Conservation (phyloP, 768 basidiomycete genomes). For the Lentinula boryana region DNA sequence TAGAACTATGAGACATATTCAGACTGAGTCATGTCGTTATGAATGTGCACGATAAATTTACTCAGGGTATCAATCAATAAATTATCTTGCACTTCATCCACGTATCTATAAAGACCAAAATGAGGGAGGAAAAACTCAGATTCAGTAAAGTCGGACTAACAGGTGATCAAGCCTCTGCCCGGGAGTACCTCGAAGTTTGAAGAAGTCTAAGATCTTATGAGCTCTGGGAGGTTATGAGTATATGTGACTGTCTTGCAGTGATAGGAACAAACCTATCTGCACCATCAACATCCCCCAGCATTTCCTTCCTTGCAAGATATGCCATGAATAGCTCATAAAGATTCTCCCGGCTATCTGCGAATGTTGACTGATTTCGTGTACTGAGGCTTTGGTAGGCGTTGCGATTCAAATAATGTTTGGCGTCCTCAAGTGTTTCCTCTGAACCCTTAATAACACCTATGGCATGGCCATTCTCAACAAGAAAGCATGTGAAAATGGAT, state of each 20-base stretch:
- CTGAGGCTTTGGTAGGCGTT: conserved; percentile 42
- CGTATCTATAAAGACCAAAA: conserved; percentile 37
- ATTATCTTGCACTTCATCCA: conserved; percentile 74
- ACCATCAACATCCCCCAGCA: conserved; percentile 40
- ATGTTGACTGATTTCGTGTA: conserved; percentile 45
- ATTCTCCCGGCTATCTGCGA: conserved; percentile 39
- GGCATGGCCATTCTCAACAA: not conserved
- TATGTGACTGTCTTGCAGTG: not conserved
- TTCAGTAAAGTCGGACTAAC: conserved; percentile 25
- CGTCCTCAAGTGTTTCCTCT: conserved; percentile 35
- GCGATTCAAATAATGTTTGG: conserved; percentile 34
- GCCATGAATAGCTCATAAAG: conserved; percentile 50
- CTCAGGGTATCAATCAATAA: conserved; percentile 58
- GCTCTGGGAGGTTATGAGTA: conserved; percentile 30
- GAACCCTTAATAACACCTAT: conserved; percentile 68
- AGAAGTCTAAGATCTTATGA: conserved; percentile 36
- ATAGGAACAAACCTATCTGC: conserved; percentile 46
- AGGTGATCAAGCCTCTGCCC: conserved; percentile 48
- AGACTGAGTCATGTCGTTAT: not conserved
- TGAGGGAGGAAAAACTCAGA: not conserved
- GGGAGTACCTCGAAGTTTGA: conserved; percentile 25
- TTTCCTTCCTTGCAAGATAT: conserved; percentile 42
- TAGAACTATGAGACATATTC: conserved; percentile 37
- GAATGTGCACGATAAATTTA: conserved; percentile 20
- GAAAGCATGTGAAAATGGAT: not conserved